A percentile compares a stretch with the other conserved stretches of the same genome.
Evolutionary conservation across 768 basidiomycete species (phyloP).

Genomic region (Amanita brunnescens): DNA sequence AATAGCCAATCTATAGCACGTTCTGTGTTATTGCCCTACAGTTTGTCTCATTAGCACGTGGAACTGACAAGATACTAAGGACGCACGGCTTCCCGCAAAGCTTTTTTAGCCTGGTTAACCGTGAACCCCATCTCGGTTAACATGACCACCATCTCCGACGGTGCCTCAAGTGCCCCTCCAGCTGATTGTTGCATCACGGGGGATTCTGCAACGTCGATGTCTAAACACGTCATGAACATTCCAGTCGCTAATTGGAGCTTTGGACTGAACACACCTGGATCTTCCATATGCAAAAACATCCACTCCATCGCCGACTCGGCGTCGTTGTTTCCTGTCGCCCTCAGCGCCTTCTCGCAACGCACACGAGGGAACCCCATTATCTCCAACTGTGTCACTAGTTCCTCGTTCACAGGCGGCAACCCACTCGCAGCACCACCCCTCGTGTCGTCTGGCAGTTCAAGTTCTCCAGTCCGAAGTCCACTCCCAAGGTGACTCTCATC

Average conservation of each 20-base stretch:
- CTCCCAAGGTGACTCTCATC: constrained; percentile 51
- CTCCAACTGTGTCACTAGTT: constrained; percentile 67
- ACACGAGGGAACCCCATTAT: constrained; percentile 87
- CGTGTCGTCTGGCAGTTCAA: constrained; percentile 48
- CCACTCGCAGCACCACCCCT: no score
- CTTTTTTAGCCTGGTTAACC: constrained; percentile 72
- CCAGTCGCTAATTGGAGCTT: no score
- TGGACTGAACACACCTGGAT: constrained; percentile 51
- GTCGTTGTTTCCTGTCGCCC: constrained; percentile 75
- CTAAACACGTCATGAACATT: constrained; percentile 26
- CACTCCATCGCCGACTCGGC: constrained; percentile 89
- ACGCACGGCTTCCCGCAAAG: constrained; percentile 77
- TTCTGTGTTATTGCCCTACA: constrained; percentile 48
- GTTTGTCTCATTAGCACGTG: background rate
- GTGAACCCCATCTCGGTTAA: constrained; percentile 94
- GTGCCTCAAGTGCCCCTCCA: constrained; percentile 39
- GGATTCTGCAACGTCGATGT: constrained; percentile 76
- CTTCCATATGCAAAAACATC: constrained; percentile 93
- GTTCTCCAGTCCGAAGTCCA: constrained; percentile 65
- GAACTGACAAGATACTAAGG: background rate
- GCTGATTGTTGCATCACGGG: constrained; percentile 19
- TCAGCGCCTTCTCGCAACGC: constrained; percentile 82
- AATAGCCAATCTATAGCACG: constrained; percentile 96
- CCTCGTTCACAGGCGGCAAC: constrained; percentile 54
- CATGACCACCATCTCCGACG: constrained; percentile 61